Evolutionary conservation across 305 asterid species (phyloP).

Genomic region (Fraxinus nigra): DNA sequence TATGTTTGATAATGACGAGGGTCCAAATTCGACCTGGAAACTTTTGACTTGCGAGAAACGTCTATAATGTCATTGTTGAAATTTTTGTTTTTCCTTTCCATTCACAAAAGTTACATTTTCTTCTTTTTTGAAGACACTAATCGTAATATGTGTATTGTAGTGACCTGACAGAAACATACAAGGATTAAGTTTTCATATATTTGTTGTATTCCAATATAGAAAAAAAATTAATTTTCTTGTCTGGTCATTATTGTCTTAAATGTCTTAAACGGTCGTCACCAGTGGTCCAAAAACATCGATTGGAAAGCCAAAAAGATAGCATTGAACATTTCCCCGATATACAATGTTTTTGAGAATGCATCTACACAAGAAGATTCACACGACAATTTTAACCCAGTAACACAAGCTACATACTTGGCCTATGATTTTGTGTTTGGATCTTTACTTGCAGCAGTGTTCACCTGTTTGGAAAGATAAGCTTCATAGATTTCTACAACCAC

Average conservation of each 20-base stretch:
- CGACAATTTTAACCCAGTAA: not conserved
- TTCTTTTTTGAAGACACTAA: not conserved
- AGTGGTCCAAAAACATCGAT: not conserved
- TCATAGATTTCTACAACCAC: slow-evolving; percentile 80
- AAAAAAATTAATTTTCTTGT: not conserved
- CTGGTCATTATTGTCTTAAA: not conserved
- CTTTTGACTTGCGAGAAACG: slow-evolving; percentile 58
- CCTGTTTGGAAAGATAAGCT: slow-evolving; percentile 78
- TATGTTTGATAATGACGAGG: slow-evolving; percentile 54
- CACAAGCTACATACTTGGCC: not conserved
- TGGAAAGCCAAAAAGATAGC: not conserved
- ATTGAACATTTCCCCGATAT: not conserved
- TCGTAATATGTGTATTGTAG: not conserved
- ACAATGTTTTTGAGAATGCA: not conserved
- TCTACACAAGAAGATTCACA: not conserved
- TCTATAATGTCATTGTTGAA: slow-evolving; percentile 25
- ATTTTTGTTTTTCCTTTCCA: not conserved
- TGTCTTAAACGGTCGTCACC: not conserved
- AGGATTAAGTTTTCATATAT: not conserved
- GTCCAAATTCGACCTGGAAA: slow-evolving; percentile 62
- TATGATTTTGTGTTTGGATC: slow-evolving; percentile 23
- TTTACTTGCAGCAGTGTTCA: slow-evolving; percentile 72
- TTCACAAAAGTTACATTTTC: not conserved
- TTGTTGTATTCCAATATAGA: not conserved
- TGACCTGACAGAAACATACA: not conserved